Base-by-base conservation (phyloP, 2,329 filamentous ascomycete genomes). In the Paraconiothyrium sp. region DNA sequence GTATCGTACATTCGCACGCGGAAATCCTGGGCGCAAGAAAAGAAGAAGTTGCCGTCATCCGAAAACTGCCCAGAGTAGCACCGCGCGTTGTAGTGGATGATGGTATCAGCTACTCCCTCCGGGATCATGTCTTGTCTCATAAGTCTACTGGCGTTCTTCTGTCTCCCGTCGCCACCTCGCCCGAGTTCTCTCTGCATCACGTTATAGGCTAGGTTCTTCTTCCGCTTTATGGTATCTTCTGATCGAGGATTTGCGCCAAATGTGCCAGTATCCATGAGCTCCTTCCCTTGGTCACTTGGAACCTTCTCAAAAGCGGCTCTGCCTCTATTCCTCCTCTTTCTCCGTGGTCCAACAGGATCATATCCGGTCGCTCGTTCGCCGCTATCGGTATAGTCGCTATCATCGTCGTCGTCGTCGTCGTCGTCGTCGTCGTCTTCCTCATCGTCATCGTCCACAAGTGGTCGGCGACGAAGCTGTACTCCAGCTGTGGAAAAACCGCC, bases 1-100 rank as follows among this genome's bases (percentile, higher is more conserved):
- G 95, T 98, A 77, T 98, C 94, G 79, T 98, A 99, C 92, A 99
- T 94, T 57, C 94, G 90, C 10, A 99, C 93, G 69, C 89, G 91
- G 81, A 97, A 97, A 78, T 98, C 94, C 78, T 97, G 93, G 10
- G 91, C 91, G 72, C 92, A 95, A 6, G 91, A 90, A 76, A 94
- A 98, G 82, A 97, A 98, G 82, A 98, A 98, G 78, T 97, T 97
- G 30, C 95, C 95, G 71, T 99, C 95, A 67, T 96, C 92, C 0
- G 93, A 97, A 76, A 98, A 99, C 75, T 98, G 94, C 1, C 95
- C 95, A 3, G 93, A 97, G 74, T 98, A 98, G 57, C 95, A 94
- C 44, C 92, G 89, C 5, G 90, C 86, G 58, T 94, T 88, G 75
- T 94, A 96, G 72, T 97, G 92, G 64, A 98, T 90, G 63, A 97